These are phyloP conservation scores for Cercospora sesami DNA, from an alignment of 2,329 filamentous ascomycete species.

Conservation along the genomic window DNA sequence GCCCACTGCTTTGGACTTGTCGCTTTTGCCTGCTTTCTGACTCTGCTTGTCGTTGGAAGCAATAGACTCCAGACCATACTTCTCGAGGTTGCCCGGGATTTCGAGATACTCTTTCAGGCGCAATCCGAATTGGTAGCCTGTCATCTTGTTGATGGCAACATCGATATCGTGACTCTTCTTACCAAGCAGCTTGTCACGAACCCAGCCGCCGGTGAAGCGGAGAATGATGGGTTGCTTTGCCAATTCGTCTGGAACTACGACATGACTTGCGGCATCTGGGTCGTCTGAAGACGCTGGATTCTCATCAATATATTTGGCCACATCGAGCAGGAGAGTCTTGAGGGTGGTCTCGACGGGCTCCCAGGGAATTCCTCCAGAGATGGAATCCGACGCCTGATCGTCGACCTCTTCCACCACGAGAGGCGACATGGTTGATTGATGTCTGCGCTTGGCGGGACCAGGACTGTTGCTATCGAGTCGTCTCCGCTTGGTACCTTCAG, in stretches of 20 bases:
- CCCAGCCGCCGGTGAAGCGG: slow-evolving; percentile 84
- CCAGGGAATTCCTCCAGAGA: slow-evolving; percentile 52
- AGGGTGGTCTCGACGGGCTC: slow-evolving; percentile 71
- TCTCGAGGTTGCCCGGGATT: slow-evolving; percentile 58
- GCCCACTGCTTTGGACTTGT: slow-evolving; percentile 62
- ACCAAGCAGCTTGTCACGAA: slow-evolving; percentile 77
- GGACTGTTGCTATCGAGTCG: slow-evolving; percentile 26
- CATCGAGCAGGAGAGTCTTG: slow-evolving; percentile 75
- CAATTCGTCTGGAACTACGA: slow-evolving; percentile 48
- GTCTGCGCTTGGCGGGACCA: slow-evolving; percentile 17
- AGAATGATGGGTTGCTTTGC: slow-evolving; percentile 55
- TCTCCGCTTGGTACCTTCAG: slow-evolving; percentile 34
- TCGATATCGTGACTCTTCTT: slow-evolving; percentile 78
- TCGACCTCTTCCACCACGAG: slow-evolving; percentile 38
- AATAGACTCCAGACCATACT: slow-evolving; percentile 55
- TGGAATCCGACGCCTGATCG: slow-evolving; percentile 23
- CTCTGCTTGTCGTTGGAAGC: slow-evolving; percentile 41
- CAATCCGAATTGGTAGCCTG: slow-evolving; percentile 72
- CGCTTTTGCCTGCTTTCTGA: slow-evolving; percentile 43
- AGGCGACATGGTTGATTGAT: slow-evolving; percentile 32
- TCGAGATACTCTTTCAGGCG: slow-evolving; percentile 69
- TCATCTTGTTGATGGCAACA: slow-evolving; percentile 82
- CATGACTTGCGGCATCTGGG: slow-evolving; percentile 30
- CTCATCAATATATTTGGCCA: slow-evolving; percentile 67
- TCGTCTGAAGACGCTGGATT: slow-evolving; percentile 32